Evolutionary conservation across 495 filamentous ascomycete genomes (phyloP), one percentile per base, ranked within the genome.

Genomic region (Neurospora hispaniola): DNA sequence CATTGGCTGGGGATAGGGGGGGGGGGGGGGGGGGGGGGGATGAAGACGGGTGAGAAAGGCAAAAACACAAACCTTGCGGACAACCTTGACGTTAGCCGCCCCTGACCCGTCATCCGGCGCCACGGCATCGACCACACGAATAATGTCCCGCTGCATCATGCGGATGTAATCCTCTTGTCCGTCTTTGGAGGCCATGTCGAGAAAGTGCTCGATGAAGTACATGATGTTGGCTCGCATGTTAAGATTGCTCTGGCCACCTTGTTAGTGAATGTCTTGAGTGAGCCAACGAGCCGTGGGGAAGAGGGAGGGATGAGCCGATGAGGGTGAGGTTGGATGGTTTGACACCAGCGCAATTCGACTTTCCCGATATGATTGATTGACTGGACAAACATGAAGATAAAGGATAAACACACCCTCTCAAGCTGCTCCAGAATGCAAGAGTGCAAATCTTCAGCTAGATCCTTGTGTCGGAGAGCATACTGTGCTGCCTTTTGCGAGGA

Each of bases 151-250:
- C 78, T 97, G 92, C 81, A 99, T 94, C 94, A 98, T 97, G 70
- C 90, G 89, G 20, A 96, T 88, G 78, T 94, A 98, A 38, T 92
- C 89, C 20, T 84, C 78, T 76, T 94, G 88, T 72, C 89, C 86
- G 72, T 97, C 92, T 70, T 89, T 89, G 20, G 88, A 85, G 18
- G 93, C 91, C 85, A 93, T 88, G 78, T 98, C 95, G 82, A 95
- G 93, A 71, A 99, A 90, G 74, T 94, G 91, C 79, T 98, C 95
- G 78, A 98, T 90, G 84, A 99, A 98, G 83, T 96, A 98, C 92
- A 99, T 95, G 81, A 99, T 97, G 78, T 99, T 99, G 41, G 97
- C 96, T 62, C 95, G 86, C 68, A 90, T 97, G 83, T 99, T 99
- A 91, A 98, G 96, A 74, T 90, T 93, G 77, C 92, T 96, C 88